These are phyloP conservation scores for Sonneratia caseolaris DNA, from an alignment of 345 rosid genomes.

Conservation along the genomic window DNA sequence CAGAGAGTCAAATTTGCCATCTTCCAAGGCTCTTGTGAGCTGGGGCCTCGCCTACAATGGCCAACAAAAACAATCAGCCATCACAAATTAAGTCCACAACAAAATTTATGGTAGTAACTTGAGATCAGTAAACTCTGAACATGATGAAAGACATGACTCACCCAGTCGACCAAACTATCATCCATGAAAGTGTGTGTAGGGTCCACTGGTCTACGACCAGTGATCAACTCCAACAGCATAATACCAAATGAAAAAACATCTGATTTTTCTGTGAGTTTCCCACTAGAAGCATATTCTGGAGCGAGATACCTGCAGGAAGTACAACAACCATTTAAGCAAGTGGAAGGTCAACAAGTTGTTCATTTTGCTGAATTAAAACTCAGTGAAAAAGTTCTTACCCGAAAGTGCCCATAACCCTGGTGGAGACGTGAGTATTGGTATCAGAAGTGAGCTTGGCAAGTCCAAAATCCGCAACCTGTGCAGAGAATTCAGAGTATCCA, in stretches of 20 bases:
- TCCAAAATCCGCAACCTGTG: constrained; percentile 94
- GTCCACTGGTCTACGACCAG: constrained; percentile 81
- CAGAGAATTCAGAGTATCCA: background rate
- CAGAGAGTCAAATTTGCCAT: constrained; percentile 49
- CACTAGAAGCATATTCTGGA: constrained; percentile 93
- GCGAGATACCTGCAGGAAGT: constrained; percentile 59
- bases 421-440: constrained; percentile 86
- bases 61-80: background rate
- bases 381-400: constrained; percentile 38
- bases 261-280: constrained; percentile 78
- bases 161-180: constrained; percentile 97
- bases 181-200: constrained; percentile 52
- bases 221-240: constrained; percentile 84
- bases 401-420: constrained; percentile 96
- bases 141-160: constrained; percentile 15
- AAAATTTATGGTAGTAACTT: background rate
- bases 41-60: constrained; percentile 66
- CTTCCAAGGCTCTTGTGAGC: constrained; percentile 56
- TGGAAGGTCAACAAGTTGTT: too few relatives aligned
- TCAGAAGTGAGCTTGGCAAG: constrained; percentile 77
- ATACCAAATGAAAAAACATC: constrained; percentile 88
- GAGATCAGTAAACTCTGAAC: constrained; percentile 15
- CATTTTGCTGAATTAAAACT: too few relatives aligned
- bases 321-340: background rate
- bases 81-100: background rate